A percentile compares a stretch with the other conserved stretches of the same genome.
phyloP scores from a whole-genome alignment of 768 basidiomycete species.

The Termitomyces sp. region DNA sequence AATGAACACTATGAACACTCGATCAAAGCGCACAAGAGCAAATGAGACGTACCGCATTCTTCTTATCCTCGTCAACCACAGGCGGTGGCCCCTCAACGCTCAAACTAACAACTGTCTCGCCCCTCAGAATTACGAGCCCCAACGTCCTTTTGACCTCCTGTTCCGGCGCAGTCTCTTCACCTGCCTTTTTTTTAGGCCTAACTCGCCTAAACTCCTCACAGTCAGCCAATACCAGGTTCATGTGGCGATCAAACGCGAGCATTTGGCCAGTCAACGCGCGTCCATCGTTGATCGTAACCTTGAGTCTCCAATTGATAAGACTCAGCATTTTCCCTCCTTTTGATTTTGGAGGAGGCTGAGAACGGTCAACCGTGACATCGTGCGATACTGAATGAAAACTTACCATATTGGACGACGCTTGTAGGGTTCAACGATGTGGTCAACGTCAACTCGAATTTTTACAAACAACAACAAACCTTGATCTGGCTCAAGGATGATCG shows the following conservation, averaged over 20 bases:
- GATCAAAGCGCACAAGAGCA: background rate
- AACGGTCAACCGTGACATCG: conserved; percentile 12
- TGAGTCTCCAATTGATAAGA: conserved; percentile 97
- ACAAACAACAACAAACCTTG: conserved; percentile 24
- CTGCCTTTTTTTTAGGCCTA: conserved; percentile 86
- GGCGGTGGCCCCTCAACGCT: conserved; percentile 96
- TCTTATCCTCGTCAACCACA: conserved; percentile 84
- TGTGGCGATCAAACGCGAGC: conserved; percentile 99
- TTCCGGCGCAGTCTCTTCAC: conserved; percentile 70
- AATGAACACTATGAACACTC: conserved; percentile 9
- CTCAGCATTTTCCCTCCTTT: conserved; percentile 98
- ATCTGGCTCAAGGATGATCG: too few species aligned
- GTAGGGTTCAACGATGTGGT: conserved; percentile 13
- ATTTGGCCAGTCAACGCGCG: conserved; percentile 95
- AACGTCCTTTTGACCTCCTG: conserved; percentile 96
- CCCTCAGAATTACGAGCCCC: conserved; percentile 94
- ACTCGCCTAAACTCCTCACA: conserved; percentile 97
- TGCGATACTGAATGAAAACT: conserved; percentile 8
- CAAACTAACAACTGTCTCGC: conserved; percentile 94
- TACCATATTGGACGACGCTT: conserved; percentile 54
- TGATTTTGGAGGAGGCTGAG: conserved; percentile 89
- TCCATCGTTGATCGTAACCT: conserved; percentile 96
- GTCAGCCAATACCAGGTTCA: conserved; percentile 98
- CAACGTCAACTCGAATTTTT: conserved; percentile 11
- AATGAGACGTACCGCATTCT: conserved; percentile 57